phyloP scores from a whole-genome alignment of 1,284 basidiomycete genomes.

The Malassezia equina region DNA sequence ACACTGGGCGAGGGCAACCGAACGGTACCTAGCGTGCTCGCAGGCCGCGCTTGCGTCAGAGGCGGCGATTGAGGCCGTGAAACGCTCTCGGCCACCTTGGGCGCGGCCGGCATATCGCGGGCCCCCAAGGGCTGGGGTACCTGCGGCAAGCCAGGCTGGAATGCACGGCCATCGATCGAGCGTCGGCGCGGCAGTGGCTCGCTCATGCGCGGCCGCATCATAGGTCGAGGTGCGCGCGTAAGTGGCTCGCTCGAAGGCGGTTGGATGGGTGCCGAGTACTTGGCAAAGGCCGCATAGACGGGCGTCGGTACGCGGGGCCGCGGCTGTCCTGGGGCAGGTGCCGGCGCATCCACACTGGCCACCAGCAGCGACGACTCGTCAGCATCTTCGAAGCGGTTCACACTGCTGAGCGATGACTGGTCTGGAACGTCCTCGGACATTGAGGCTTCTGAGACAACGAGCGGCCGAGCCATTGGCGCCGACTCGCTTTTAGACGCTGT shows the following conservation, averaged over 20 bases:
- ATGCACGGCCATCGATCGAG: neutral
- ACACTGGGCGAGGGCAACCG: neutral
- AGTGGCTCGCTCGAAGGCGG: neutral
- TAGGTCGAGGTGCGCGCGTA: neutral
- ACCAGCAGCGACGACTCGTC: conserved; percentile 51
- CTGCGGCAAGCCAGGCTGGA: conserved; percentile 4
- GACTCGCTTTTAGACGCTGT: neutral
- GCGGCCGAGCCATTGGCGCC: neutral
- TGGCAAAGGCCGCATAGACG: conserved; percentile 15
- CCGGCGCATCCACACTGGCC: conserved; percentile 24
- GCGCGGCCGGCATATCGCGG: conserved; percentile 6
- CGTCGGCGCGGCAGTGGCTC: neutral
- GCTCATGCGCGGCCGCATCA: neutral
- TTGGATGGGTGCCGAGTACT: neutral
- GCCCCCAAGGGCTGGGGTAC: conserved; percentile 7
- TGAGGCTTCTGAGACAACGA: neutral
- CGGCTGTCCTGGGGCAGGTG: neutral
- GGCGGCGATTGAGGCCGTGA: neutral
- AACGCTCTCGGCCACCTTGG: neutral
- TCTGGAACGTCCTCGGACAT: neutral
- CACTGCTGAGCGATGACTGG: neutral
- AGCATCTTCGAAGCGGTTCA: conserved; percentile 52
- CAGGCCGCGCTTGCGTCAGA: neutral
- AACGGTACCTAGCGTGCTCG: neutral
- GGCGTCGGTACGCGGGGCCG: conserved; percentile 1